phyloP scores from a whole-genome alignment of 495 filamentous ascomycete genomes.

The Aspergillus baeticus region DNA sequence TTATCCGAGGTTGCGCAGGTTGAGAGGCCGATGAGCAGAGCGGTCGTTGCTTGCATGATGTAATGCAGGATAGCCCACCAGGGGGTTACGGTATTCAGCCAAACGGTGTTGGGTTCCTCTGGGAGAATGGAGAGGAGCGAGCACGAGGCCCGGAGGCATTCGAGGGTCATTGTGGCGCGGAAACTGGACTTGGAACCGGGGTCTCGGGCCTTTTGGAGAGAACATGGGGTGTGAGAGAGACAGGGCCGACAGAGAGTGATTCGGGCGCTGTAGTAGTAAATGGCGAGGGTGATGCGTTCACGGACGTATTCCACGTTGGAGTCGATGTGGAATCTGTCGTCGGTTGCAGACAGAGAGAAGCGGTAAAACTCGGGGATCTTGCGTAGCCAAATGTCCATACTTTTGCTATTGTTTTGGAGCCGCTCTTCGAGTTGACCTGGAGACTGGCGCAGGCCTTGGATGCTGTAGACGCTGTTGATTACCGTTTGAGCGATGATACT shows the following conservation, averaged over 20 bases:
- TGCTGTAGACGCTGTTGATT: conserved; percentile 55
- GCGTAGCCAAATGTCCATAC: conserved; percentile 51
- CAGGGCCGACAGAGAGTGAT: conserved; percentile 62
- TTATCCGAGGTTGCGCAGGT: conserved; percentile 11
- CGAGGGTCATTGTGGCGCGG: conserved; percentile 47
- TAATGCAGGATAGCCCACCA: conserved; percentile 66
- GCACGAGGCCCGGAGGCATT: conserved; percentile 56
- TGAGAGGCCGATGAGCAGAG: conserved; percentile 55
- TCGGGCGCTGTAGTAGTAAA: conserved; percentile 55
- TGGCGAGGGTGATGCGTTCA: conserved; percentile 42
- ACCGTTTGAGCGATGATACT: conserved; percentile 50
- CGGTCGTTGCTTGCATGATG: conserved; percentile 59
- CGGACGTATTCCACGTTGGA: conserved; percentile 10
- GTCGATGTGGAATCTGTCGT: conserved; percentile 10
- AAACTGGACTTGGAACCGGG: conserved; percentile 40
- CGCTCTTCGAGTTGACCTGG: conserved; percentile 51
- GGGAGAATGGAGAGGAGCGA: conserved; percentile 52
- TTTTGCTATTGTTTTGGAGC: conserved; percentile 43
- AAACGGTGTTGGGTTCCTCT: conserved; percentile 29
- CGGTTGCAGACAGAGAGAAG: conserved; percentile 33
- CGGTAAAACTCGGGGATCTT: conserved; percentile 46
- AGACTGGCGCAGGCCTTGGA: conserved; percentile 46
- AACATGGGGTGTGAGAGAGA: conserved; percentile 29
- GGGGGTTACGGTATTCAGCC: conserved; percentile 48
- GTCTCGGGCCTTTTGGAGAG: conserved; percentile 2